Conservation (phyloP, 371 early-diverging fungal genomes). For the Synchytrium microbalum region DNA sequence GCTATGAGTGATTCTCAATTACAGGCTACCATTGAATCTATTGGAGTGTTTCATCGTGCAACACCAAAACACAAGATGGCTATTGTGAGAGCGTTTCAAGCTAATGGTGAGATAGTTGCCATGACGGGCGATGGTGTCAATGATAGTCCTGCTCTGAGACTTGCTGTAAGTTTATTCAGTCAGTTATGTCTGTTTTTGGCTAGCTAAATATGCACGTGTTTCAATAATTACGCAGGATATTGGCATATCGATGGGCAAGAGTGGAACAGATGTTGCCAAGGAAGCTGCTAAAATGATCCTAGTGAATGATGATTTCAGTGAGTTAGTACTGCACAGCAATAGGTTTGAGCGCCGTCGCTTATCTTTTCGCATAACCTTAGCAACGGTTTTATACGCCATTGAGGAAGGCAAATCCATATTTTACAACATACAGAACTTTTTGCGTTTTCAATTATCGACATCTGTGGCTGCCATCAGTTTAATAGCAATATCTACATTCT, state of each 20-base stretch:
- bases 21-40: slow-evolving; percentile 47
- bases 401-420: slow-evolving; percentile 90
- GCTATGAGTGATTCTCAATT: slow-evolving; percentile 54
- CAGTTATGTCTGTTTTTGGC: slow-evolving; percentile 13
- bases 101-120: slow-evolving; percentile 44
- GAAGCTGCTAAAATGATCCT: slow-evolving; percentile 91
- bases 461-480: slow-evolving; percentile 74
- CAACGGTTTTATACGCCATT: slow-evolving; percentile 72
- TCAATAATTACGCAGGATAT: slow-evolving; percentile 45
- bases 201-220: too few species aligned
- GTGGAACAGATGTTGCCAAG: slow-evolving; percentile 84
- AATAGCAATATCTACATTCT: slow-evolving; percentile 77
- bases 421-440: slow-evolving; percentile 86
- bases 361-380: slow-evolving; percentile 9
- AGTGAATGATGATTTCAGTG: slow-evolving; percentile 74
- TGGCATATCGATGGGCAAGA: slow-evolving; percentile 85
- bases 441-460: slow-evolving; percentile 82
- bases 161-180: slow-evolving; percentile 44
- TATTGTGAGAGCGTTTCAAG: slow-evolving; percentile 45
- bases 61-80: slow-evolving; percentile 46
- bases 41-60: slow-evolving; percentile 42
- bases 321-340: too few species aligned
- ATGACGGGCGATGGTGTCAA: slow-evolving; percentile 73
- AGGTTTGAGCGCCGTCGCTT: too few species aligned
- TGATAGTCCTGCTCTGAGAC: slow-evolving; percentile 83